Conservation (phyloP, 768 basidiomycete genomes). For the Lepiota brunneoincarnata region DNA sequence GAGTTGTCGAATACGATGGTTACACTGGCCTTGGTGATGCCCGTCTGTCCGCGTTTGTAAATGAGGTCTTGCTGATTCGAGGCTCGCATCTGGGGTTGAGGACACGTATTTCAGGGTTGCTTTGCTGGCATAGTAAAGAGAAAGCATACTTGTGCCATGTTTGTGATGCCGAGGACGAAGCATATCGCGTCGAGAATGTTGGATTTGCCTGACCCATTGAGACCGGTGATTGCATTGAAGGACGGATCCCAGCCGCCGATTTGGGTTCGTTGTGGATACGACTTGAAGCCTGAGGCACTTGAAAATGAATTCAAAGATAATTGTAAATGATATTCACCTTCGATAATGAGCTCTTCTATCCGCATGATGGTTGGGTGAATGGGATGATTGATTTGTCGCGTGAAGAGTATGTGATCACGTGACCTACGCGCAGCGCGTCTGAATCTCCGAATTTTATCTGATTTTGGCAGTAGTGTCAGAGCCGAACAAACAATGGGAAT, state of each 20-base stretch:
- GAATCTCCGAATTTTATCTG: background rate
- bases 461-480: too few species aligned
- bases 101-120: slow-evolving; percentile 13
- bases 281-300: slow-evolving; percentile 79
- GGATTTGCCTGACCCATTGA: slow-evolving; percentile 96
- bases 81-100: slow-evolving; percentile 72
- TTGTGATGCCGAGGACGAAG: slow-evolving; percentile 97
- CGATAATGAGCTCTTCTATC: slow-evolving; percentile 93
- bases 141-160: slow-evolving; percentile 79
- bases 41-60: slow-evolving; percentile 98
- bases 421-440: slow-evolving; percentile 6
- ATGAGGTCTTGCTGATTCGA: slow-evolving; percentile 97
- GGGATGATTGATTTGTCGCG: background rate
- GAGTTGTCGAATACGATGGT: slow-evolving; percentile 99
- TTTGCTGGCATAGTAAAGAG: background rate
- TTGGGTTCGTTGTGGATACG: slow-evolving; percentile 93
- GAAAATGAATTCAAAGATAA: background rate
- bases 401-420: background rate
- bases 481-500: too few species aligned
- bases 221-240: slow-evolving; percentile 97
- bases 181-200: slow-evolving; percentile 99
- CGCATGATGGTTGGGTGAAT: slow-evolving; percentile 53
- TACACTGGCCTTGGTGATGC: slow-evolving; percentile 94
- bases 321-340: slow-evolving; percentile 48
- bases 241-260: slow-evolving; percentile 97